These are phyloP conservation scores for Paraconiothyrium brasiliense DNA, from an alignment of 2,329 filamentous ascomycete species.

Conservation along the genomic window DNA sequence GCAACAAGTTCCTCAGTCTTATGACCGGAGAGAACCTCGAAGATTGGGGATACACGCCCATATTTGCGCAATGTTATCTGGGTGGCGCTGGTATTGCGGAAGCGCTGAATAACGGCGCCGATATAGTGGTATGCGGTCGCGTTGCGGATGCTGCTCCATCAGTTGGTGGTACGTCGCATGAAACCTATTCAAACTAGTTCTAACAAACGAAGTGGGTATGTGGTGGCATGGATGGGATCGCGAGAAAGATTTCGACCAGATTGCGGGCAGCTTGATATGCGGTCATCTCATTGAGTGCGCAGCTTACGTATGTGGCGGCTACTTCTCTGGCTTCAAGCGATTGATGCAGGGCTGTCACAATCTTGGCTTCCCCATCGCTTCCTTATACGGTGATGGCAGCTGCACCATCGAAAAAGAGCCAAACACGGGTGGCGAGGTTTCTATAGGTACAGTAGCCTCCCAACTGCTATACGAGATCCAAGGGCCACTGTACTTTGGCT, in stretches of 20 bases:
- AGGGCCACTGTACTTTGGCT: slow-evolving; percentile 59
- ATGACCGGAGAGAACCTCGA: slow-evolving; percentile 44
- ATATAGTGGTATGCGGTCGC: slow-evolving; percentile 54
- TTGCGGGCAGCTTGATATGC: slow-evolving; percentile 61
- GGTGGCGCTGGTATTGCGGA: slow-evolving; percentile 53
- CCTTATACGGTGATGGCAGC: slow-evolving; percentile 53
- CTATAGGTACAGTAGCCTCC: slow-evolving; percentile 59
- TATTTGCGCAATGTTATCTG: slow-evolving; percentile 48
- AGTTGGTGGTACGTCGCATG: slow-evolving; percentile 43
- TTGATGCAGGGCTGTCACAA: slow-evolving; percentile 43
- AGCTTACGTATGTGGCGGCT: slow-evolving; percentile 61
- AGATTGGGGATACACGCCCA: slow-evolving; percentile 40
- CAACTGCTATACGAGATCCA: slow-evolving; percentile 51
- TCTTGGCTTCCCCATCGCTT: slow-evolving; percentile 58
- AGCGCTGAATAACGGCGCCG: slow-evolving; percentile 49
- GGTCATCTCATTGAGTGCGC: slow-evolving; percentile 66
- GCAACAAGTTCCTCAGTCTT: slow-evolving; percentile 46
- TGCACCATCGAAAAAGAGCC: slow-evolving; percentile 56
- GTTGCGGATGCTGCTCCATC: slow-evolving; percentile 54
- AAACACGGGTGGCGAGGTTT: slow-evolving; percentile 38
- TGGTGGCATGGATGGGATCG: slow-evolving; percentile 56
- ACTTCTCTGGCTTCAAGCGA: slow-evolving; percentile 60
- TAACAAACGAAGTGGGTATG: slow-evolving; percentile 44
- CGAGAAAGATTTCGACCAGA: slow-evolving; percentile 55
- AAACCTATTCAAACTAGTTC: neutral